Evolutionary conservation across 139 green algal genomes (phyloP).

Genomic region (Chlamydomonas sp.): DNA sequence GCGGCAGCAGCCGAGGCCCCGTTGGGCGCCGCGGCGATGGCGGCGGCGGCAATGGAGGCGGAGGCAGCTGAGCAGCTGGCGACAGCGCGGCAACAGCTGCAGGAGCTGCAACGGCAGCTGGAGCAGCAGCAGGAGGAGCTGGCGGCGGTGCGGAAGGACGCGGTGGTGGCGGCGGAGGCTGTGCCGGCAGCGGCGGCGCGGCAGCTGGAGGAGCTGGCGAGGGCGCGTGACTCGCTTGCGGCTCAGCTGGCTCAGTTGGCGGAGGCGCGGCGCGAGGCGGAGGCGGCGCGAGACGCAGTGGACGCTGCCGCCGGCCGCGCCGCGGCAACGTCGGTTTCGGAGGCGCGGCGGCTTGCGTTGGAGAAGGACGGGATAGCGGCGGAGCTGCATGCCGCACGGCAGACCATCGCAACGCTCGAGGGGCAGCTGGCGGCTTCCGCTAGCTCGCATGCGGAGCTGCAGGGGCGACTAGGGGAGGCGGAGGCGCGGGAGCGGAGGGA

Average conservation of each 20-base stretch:
- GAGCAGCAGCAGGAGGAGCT: not conserved
- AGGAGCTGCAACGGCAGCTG: not conserved
- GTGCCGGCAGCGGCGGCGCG: too few relatives aligned
- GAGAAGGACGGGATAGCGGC: not conserved
- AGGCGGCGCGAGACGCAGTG: not conserved
- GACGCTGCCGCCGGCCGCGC: not conserved
- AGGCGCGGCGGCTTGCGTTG: not conserved
- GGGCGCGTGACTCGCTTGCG: not conserved
- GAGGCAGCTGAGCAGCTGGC: not conserved
- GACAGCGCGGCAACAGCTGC: not conserved
- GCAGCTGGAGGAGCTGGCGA: not conserved
- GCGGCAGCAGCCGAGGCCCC: not conserved
- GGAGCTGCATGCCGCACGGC: not conserved
- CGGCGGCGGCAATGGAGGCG: not conserved
- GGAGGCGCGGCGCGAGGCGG: not conserved
- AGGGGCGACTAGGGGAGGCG: not conserved
- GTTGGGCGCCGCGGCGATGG: not conserved
- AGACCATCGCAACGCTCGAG: not conserved
- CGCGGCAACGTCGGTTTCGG: not conserved
- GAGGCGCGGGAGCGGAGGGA: not conserved
- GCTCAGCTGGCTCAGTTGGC: constrained; percentile 3
- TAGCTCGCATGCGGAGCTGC: not conserved
- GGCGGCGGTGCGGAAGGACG: not conserved
- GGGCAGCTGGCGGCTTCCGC: constrained; percentile 4
- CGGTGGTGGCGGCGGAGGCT: too few relatives aligned